Evolutionary conservation across 139 green algal species (phyloP), one percentile per base, ranked within the genome.

Genomic region (Volvox africanus): DNA sequence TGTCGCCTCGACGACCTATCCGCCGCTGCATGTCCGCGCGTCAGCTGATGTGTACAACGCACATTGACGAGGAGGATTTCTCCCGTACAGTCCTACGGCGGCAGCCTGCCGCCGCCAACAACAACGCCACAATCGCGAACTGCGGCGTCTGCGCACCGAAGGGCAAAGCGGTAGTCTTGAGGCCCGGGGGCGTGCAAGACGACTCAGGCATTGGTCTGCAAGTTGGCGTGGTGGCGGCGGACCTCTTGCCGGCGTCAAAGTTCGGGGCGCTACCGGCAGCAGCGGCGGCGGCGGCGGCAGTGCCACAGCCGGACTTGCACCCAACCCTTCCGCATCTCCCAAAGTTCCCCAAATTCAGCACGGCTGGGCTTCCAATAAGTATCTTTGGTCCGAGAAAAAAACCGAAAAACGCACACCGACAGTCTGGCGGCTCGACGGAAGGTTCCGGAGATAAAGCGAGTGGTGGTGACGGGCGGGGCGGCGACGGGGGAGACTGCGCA

Each of bases 361-460:
- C 78, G 35, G 44, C 35, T 28, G 44, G 21, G 19, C n/a, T 69
- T 44, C 79, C 50, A 26, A 33, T 44, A n/a, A 61, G 80, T n/a
- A 73, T 86, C 50, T 86, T 86, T 28, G 80, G 80, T 55, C 37
- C n/a, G 0, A 76, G 62, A 32, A 87, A 87, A 32, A 75, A 86
- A 61, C 28, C 32, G 14, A 81, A 81, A 55, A 81, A 81, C 2
- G 5, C 65, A 28, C 21, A 28, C 65, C 65, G 65, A 16, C 65
- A 28, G 65, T 30, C 65, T 73, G 24, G 65, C 65, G 65, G 24
- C 21, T 6, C 21, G 11, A 12, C 65, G 65, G 65, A 28, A 73
- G 65, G 24, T 24, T 9, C 65, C 2, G 65, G 21, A 24, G 65
- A 73, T 28, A 73, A 55, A 55, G 44, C 44, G 44, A 55, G 44